Conservation (phyloP, 148 eudicot genomes). For the Spergularia bocconei region DNA sequence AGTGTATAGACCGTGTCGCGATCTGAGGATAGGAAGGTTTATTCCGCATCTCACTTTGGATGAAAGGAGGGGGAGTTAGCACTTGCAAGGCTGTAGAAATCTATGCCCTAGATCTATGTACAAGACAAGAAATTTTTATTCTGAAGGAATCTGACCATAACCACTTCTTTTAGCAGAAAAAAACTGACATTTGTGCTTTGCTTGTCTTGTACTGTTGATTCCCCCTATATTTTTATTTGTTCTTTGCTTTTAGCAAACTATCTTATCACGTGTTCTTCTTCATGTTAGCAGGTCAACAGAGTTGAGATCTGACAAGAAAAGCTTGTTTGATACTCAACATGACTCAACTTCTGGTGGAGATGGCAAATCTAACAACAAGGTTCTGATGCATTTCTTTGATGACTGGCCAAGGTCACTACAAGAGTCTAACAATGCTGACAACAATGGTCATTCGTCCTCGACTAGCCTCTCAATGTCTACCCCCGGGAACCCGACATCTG, state of each 20-base stretch:
- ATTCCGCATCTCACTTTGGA: slow-evolving; percentile 14
- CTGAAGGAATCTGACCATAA: slow-evolving; percentile 25
- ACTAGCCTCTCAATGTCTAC: slow-evolving; percentile 57
- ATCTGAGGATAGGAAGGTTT: neutral
- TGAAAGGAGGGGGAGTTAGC: neutral
- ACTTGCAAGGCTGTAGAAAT: slow-evolving; percentile 19
- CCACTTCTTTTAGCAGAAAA: slow-evolving; percentile 26
- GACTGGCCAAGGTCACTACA: slow-evolving; percentile 52
- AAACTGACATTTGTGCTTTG: slow-evolving; percentile 31
- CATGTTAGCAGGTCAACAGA: slow-evolving; percentile 35
- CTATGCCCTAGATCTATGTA: slow-evolving; percentile 14
- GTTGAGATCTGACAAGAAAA: slow-evolving; percentile 31
- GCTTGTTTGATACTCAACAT: slow-evolving; percentile 31
- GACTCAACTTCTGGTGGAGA: slow-evolving; percentile 27
- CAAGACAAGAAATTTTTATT: slow-evolving; percentile 24
- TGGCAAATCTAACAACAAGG: slow-evolving; percentile 34
- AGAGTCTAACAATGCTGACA: slow-evolving; percentile 18
- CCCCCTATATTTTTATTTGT: slow-evolving; percentile 13
- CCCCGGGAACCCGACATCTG: slow-evolving; percentile 43
- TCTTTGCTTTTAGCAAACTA: slow-evolving; percentile 25
- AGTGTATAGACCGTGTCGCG: neutral
- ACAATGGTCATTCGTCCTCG: slow-evolving; percentile 27
- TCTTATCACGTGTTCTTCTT: slow-evolving; percentile 6
- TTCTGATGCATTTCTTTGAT: slow-evolving; percentile 67
- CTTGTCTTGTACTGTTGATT: slow-evolving; percentile 31